Base-by-base conservation (phyloP, 2,329 filamentous ascomycete species). In the Paraphoma sp. region DNA sequence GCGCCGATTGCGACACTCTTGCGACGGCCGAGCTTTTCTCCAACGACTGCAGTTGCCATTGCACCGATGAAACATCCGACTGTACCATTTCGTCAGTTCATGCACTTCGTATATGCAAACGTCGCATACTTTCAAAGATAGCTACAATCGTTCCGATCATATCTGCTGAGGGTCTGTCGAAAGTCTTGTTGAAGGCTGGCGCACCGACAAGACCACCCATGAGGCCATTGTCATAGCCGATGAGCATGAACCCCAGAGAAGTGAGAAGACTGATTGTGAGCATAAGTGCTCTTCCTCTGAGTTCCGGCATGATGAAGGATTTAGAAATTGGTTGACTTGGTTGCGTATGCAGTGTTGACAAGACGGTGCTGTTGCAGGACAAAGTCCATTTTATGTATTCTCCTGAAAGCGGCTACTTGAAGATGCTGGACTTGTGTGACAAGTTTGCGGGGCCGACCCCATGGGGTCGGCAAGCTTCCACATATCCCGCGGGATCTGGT, bases 151-250 rank as follows among this genome's bases (percentile, higher is more conserved):
- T 64, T 11, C 59, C 61, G n/a, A 65, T 58, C 62, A 61, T 65
- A 8, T 57, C 54, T 5, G 62, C 56, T 3, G 62, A 64, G 10
- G 57, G 62, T 6, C 59, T 40, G 11, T 59, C 40, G 38, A 63
- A 63, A 2, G 60, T 62, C 46, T 41, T 60, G 62, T 9, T 85
- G 65, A 89, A 90, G n/a, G 81, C 79, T 18, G 83, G 78, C 69
- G 92, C 83, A 7, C 88, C 90, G 51, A 93, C 79, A 60, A 93
- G 86, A 28, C 68, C 68, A 4, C 63, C 89, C 82, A 90, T 91
- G n/a, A 91, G 87, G 65, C 89, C 89, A 58, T 78, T 68, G 69
- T 91, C 89, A 86, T 83, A 85, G 31, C 83, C 83, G 57, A 65
- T 62, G 5, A 65, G 40, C 62, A 65, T 65, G 48, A 85, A 82